Percentiles rank a stretch among this genome's conserved stretches.
phyloP scores from a whole-genome alignment of 176 grass and related monocot genomes.

The Puccinellia tenuiflora region DNA sequence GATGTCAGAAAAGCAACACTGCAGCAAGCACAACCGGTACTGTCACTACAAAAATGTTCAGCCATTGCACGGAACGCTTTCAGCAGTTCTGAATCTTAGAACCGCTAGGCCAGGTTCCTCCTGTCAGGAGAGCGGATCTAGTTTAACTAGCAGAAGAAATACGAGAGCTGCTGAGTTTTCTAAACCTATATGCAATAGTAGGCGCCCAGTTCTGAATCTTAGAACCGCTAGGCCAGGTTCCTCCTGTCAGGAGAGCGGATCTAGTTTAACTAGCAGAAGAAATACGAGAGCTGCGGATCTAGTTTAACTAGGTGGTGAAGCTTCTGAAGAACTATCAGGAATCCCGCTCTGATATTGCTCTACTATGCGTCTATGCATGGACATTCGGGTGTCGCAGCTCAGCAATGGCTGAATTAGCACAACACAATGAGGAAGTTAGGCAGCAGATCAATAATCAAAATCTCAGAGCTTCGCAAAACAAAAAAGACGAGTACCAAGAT shows the following conservation, averaged over 20 bases:
- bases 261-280: slow-evolving; percentile 3
- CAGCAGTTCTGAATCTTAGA: background rate
- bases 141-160: slow-evolving; percentile 4
- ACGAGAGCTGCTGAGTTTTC: background rate
- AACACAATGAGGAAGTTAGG: background rate
- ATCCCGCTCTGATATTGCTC: background rate
- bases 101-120: background rate
- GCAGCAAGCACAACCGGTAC: background rate
- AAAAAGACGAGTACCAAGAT: background rate
- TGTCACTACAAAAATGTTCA: background rate
- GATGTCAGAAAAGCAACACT: background rate
- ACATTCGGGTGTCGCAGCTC: background rate
- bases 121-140: background rate
- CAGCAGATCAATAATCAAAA: background rate
- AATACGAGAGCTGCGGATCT: background rate
- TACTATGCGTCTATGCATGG: background rate
- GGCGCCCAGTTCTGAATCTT: background rate
- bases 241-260: background rate
- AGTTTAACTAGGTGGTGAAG: too few relatives aligned
- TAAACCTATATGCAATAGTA: background rate
- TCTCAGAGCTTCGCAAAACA: background rate
- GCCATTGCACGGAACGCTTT: background rate
- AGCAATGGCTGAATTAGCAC: background rate
- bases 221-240: background rate
- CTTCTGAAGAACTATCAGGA: background rate